Percentiles rank a stretch among this genome's conserved stretches.
Conservation (phyloP, 257 asterid species). For the Nicotiana attenuata region DNA sequence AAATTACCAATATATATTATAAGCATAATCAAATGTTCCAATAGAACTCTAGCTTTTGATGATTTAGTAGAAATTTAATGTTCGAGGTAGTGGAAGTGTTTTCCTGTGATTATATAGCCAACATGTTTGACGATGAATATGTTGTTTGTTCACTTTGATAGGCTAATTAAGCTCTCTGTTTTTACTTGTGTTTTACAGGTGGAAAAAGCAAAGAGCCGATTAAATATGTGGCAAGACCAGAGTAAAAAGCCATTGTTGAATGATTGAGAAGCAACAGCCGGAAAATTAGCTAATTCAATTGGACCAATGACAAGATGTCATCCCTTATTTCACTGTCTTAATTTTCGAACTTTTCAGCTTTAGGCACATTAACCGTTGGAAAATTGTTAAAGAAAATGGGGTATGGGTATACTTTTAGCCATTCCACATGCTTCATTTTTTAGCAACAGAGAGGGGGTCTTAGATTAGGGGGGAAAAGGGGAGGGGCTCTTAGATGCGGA, state of each 20-base stretch:
- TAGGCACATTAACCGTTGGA: no score
- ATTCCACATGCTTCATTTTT: no score
- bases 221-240: conserved; percentile 20
- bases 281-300: no score
- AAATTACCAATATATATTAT: not conserved
- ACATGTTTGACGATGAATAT: not conserved
- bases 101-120: not conserved
- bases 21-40: not conserved
- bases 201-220: conserved; percentile 20
- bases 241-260: not conserved
- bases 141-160: not conserved
- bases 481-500: no score
- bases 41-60: not conserved
- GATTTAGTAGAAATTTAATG: not conserved
- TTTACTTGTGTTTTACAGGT: conserved; percentile 10
- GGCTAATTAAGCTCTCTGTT: not conserved
- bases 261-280: not conserved
- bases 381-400: no score
- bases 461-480: no score
- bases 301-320: no score
- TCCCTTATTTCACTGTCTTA: no score
- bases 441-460: no score
- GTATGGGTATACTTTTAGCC: no score
- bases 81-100: not conserved
- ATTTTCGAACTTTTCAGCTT: no score